Evolutionary conservation across 73 alveolate genomes (phyloP), one percentile per base, ranked within the genome.

Genomic region (Symbiodinium natans): DNA sequence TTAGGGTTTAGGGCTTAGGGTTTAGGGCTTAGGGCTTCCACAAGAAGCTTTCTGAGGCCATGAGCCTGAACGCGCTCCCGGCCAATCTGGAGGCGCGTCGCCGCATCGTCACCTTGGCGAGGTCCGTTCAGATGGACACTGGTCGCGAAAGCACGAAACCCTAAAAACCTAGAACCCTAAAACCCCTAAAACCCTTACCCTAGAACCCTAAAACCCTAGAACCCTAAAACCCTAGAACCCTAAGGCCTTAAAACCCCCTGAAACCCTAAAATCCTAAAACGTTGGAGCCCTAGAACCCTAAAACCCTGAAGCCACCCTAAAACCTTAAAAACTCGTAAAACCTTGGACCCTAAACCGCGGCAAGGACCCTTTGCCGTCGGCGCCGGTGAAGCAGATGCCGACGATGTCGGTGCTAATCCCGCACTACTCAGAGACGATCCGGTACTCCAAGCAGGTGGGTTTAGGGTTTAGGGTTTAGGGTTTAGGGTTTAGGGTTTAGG

Each of bases 51-150:
- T n/a, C n/a, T n/a, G 27, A 82, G 90, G 95, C 95, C 38, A 46
- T 88, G 74, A 88, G 86, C 73, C 56, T 39, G 42, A 59, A 83
- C 15, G 89, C 90, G 54, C 41, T 92, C 59, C 98, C 98, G 38
- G 54, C 77, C 68, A 92, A 74, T 82, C 80, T 36, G 36, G 98
- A 92, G 68, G 98, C 98, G 31, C 89, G 90, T 41, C 98, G 98
- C 25, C 98, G 98, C 92, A 92, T 92, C 98, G 82, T 92, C 39
- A 52, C 98, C 34, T 42, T 92, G 77, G 98, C 98, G 59, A 75
- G 98, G 98, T 73, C 92, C 38, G 86, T 38, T 85, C 86, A 59
- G 86, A 88, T 88, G 95, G 84, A 68, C 41, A 82, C 93, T 33
- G 71, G 59, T 21, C 71, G 15, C 1, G n/a, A n/a, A 52, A 4